These are phyloP conservation scores for Mallotus repandus DNA, from an alignment of 441 rosid genomes.

Conservation along the genomic window DNA sequence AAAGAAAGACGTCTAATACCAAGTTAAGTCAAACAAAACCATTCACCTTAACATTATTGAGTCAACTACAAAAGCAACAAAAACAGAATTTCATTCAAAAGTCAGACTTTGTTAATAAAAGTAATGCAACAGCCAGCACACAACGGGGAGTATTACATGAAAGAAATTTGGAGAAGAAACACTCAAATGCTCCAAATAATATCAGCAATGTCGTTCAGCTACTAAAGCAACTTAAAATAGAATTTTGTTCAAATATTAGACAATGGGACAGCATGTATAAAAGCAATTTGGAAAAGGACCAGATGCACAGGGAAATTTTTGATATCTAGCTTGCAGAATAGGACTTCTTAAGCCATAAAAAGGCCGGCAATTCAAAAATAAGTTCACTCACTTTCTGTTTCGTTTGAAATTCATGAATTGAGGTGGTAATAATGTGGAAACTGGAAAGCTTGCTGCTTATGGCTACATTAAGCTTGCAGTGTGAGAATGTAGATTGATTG, in stretches of 20 bases:
- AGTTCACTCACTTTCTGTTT: background rate
- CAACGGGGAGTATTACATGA: background rate
- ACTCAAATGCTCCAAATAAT: too few species aligned
- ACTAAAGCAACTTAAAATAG: too few species aligned
- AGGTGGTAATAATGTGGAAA: background rate
- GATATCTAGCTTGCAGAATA: background rate
- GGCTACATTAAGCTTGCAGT: background rate
- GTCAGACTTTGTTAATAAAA: background rate
- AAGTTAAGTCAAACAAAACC: background rate
- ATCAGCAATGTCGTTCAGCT: too few species aligned
- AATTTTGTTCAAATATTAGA: too few species aligned
- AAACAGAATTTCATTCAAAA: background rate
- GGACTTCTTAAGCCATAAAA: background rate
- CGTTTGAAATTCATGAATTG: background rate
- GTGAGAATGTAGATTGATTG: background rate
- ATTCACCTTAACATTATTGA: background rate
- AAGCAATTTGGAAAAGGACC: background rate
- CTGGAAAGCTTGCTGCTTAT: background rate
- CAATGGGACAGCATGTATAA: background rate
- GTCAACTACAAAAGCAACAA: background rate
- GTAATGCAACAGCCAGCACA: background rate
- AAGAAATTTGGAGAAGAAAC: background rate
- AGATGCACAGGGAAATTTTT: background rate
- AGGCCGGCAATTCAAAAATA: background rate
- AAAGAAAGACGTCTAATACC: background rate